phyloP scores from a whole-genome alignment of 495 filamentous ascomycete genomes.

The Penicillium macrosclerotiorum region DNA sequence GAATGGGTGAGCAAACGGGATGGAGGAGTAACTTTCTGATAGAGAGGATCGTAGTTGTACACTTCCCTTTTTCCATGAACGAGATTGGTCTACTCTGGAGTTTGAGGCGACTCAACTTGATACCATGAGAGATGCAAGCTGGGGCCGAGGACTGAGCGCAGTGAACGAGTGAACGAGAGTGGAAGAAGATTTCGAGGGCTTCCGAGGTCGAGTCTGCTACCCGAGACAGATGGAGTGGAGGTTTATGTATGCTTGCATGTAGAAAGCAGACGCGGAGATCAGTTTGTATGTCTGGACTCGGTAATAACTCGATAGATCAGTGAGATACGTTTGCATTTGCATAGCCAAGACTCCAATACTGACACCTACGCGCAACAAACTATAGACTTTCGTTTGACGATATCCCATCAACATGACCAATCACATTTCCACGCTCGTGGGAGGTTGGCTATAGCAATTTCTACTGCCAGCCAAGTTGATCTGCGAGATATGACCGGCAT shows the following conservation, averaged over 20 bases:
- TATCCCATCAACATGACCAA: too few relatives aligned
- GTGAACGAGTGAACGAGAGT: neutral
- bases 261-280: conserved; percentile 6
- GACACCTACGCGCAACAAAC: too few relatives aligned
- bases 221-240: conserved; percentile 25
- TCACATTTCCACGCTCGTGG: too few relatives aligned
- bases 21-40: neutral
- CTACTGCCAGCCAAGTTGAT: too few relatives aligned
- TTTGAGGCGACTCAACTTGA: conserved; percentile 3
- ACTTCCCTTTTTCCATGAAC: neutral
- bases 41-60: neutral
- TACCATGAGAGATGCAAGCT: conserved; percentile 7
- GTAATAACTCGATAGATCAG: neutral
- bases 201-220: conserved; percentile 21
- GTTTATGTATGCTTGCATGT: conserved; percentile 16
- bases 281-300: neutral
- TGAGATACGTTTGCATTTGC: too few relatives aligned
- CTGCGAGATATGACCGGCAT: too few relatives aligned
- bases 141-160: conserved; percentile 19
- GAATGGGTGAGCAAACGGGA: neutral
- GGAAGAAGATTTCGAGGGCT: conserved; percentile 16
- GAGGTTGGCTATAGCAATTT: too few relatives aligned
- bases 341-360: too few relatives aligned
- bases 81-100: neutral
- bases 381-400: too few relatives aligned